Base-by-base conservation (phyloP, 306 rosid genomes). In the Cyamopsis tetragonoloba region DNA sequence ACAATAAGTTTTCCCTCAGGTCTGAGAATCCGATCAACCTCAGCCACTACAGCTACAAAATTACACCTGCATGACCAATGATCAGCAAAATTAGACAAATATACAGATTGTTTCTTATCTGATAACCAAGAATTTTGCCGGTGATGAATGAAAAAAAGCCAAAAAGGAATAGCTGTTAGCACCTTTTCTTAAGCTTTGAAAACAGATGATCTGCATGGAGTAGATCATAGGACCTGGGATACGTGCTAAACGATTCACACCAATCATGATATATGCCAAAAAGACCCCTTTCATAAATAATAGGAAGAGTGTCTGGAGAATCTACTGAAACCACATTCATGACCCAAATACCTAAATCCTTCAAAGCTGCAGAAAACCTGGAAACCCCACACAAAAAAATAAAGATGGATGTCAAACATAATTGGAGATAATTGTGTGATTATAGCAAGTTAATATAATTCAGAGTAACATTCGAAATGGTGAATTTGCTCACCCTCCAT, bases 191-290 rank as follows among this genome's bases (percentile, higher is more conserved):
- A 13, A 85, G 58, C 75, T 82, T 88, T 66, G 96, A 85, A 84
- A 88, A 88, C 41, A 95, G 82, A 77, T 85, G 96, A 70, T 95
- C 99, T 17, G 99, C 97, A 55, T 95, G 99, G 74, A 95, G 84
- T 63, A 95, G 92, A 79, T 95, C 99, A 28, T 90, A 95, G 7
- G 95, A 66, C 80, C 99, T 86, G 0, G 99, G 99, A 61, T 95
- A 95, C 31, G 99, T 85, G 84, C 82, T 90, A 81, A 90, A 90
- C 35, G 99, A 95, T 71, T 90, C 95, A 14, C 99, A 95, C 99
- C 99, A 95, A 81, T 95, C 97, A 37, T 95, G 99, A 62, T 95
- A 95, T 44, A 88, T 90, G 24, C 99, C 99, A 48, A 90, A 90
- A 49, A 95, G 87, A 69, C 99, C 99, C 60, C 97, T 89, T 68